Evolutionary conservation across 352 stramenopile species (phyloP).

Genomic region (Sclerospora graminicola): DNA sequence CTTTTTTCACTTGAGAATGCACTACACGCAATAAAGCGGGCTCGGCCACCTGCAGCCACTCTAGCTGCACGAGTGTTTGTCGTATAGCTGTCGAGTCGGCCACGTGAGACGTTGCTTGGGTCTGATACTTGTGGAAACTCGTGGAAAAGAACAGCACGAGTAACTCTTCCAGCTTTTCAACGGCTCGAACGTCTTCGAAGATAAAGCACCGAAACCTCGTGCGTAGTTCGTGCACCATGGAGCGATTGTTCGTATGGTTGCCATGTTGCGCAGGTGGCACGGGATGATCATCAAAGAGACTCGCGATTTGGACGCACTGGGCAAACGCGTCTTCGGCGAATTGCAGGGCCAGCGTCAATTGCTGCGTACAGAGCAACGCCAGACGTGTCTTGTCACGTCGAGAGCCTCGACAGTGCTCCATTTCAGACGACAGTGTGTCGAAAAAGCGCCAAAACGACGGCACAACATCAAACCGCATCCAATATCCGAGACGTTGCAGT

Average conservation of each 20-base stretch:
- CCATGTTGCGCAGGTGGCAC: conserved; percentile 2
- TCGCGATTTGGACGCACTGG: conserved; percentile 54
- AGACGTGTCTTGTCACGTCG: conserved; percentile 21
- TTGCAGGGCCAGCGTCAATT: conserved; percentile 59
- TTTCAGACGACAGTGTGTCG: conserved; percentile 11
- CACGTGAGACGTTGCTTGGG: conserved; percentile 38
- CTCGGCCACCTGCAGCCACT: conserved; percentile 45
- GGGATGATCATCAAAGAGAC: conserved; percentile 38
- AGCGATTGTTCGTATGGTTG: not conserved
- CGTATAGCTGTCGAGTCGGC: conserved; percentile 42
- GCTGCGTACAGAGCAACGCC: conserved; percentile 43
- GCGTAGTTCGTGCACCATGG: conserved; percentile 44
- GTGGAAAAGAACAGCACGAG: conserved; percentile 63
- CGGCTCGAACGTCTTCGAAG: conserved; percentile 30
- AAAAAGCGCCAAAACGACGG: conserved; percentile 62
- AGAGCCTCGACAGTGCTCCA: conserved; percentile 4
- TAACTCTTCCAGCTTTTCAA: conserved; percentile 46
- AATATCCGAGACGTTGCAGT: conserved; percentile 48
- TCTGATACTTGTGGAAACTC: conserved; percentile 57
- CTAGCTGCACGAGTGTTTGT: conserved; percentile 37
- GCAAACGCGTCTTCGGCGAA: conserved; percentile 63
- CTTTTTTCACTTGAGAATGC: conserved; percentile 43
- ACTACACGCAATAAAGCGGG: conserved; percentile 38
- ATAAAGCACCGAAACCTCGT: conserved; percentile 39
- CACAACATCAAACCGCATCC: conserved; percentile 49